These are phyloP conservation scores for Cinnamomum chago DNA, from an alignment of 164 flowering plant genomes.

Conservation along the genomic window DNA sequence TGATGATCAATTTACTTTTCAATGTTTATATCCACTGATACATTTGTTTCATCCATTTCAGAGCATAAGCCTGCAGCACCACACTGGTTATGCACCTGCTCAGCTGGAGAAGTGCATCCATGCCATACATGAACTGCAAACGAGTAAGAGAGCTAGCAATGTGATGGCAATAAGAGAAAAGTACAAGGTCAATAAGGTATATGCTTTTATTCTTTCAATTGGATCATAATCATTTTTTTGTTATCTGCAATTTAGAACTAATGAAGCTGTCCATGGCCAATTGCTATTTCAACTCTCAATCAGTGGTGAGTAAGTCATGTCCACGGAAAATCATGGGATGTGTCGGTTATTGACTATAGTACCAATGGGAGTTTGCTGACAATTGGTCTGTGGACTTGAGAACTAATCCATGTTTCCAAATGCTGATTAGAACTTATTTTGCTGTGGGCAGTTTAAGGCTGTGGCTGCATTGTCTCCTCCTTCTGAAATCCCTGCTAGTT, in stretches of 20 bases:
- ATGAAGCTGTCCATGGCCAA: neutral
- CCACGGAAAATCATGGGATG: neutral
- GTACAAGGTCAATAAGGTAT: slow-evolving; percentile 62
- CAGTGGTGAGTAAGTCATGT: neutral
- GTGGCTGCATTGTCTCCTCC: slow-evolving; percentile 45
- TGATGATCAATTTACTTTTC: neutral
- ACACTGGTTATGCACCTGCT: slow-evolving; percentile 48
- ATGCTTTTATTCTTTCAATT: neutral
- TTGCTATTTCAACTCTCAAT: neutral
- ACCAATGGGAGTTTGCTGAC: neutral
- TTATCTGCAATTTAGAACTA: neutral
- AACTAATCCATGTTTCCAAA: neutral
- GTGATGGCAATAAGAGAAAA: slow-evolving; percentile 51
- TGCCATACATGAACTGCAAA: slow-evolving; percentile 53
- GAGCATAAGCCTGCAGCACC: slow-evolving; percentile 34
- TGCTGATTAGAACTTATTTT: neutral
- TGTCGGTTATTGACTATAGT: neutral
- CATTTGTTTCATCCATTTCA: slow-evolving; percentile 15
- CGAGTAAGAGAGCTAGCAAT: slow-evolving; percentile 30
- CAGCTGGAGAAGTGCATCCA: slow-evolving; percentile 61
- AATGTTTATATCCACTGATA: neutral
- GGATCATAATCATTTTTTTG: neutral
- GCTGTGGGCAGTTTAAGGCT: slow-evolving; percentile 44
- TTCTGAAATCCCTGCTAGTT: slow-evolving; percentile 39
- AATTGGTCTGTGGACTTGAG: neutral